Evolutionary conservation across 2,329 filamentous ascomycete species (phyloP).

Genomic region (Alternaria conjuncta): DNA sequence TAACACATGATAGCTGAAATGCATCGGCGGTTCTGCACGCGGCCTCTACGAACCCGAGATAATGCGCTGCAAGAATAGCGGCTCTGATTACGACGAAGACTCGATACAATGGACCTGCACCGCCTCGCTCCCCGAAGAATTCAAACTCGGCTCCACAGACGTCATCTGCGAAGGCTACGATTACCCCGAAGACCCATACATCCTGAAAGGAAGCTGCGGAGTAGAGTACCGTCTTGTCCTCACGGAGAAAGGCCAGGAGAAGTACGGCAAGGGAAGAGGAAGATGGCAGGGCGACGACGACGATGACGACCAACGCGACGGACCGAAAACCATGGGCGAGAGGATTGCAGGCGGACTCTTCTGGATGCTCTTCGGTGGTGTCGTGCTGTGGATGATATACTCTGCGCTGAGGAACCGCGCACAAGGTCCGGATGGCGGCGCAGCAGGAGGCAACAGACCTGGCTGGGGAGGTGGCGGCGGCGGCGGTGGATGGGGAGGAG

Average conservation of each 20-base stretch:
- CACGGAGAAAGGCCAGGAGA: constrained; percentile 76
- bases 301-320: constrained; percentile 51
- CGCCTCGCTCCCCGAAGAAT: constrained; percentile 66
- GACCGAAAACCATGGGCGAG: constrained; percentile 41
- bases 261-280: constrained; percentile 65
- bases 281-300: constrained; percentile 44
- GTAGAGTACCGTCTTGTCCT: constrained; percentile 85
- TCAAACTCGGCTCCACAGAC: constrained; percentile 83
- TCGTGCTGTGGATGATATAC: constrained; percentile 68
- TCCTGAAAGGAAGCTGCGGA: constrained; percentile 91
- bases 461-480: constrained; percentile 51
- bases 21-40: constrained; percentile 68
- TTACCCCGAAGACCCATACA: constrained; percentile 75
- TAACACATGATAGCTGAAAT: constrained; percentile 65
- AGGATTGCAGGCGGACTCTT: constrained; percentile 59
- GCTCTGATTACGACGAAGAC: constrained; percentile 78
- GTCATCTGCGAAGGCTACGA: constrained; percentile 92
- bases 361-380: constrained; percentile 65
- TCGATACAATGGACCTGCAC: constrained; percentile 93
- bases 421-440: constrained; percentile 29
- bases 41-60: constrained; percentile 75
- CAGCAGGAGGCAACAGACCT: constrained; percentile 34
- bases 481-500: constrained; percentile 50
- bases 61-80: constrained; percentile 90
- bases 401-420: constrained; percentile 54